A percentile compares a stretch with the other conserved stretches of the same genome.
Conservation (phyloP, 1,284 basidiomycete genomes). For the Violaceomyces palustris region DNA sequence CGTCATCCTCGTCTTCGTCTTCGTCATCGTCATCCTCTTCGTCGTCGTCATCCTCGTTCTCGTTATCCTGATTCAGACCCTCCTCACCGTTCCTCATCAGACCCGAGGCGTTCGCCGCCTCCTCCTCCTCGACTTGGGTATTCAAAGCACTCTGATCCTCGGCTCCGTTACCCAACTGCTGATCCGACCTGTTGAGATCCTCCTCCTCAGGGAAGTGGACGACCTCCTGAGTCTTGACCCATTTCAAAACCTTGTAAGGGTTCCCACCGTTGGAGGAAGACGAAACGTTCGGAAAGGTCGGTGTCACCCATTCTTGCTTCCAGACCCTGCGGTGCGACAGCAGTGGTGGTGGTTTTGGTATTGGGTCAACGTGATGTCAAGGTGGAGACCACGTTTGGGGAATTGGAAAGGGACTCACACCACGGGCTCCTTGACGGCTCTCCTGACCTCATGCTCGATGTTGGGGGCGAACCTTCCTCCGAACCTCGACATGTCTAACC, state of each 20-base stretch:
- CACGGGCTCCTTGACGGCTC: constrained; percentile 16
- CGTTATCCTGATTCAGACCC: too few species aligned
- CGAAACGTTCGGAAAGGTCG: constrained; percentile 1
- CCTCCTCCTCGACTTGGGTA: too few species aligned
- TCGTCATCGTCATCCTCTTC: too few species aligned
- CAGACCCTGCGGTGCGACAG: constrained; percentile 7
- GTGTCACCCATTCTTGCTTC: constrained; percentile 17
- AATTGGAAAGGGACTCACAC: constrained; percentile 2
- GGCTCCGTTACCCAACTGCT: too few species aligned
- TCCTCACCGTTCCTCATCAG: too few species aligned
- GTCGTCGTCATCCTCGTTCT: too few species aligned
- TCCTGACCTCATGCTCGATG: constrained; percentile 24
- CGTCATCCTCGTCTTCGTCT: too few species aligned
- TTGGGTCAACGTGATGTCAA: neutral
- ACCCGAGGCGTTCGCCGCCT: too few species aligned
- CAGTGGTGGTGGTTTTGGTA: neutral
- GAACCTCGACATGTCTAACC: constrained; percentile 15
- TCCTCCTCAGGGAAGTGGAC: constrained; percentile 18
- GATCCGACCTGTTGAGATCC: too few species aligned
- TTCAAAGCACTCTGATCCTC: too few species aligned
- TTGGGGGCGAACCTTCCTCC: constrained; percentile 21
- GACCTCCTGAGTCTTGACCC: constrained; percentile 6
- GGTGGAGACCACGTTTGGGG: neutral
- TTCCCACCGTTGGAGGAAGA: constrained; percentile 4
- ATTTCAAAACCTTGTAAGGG: constrained; percentile 23